phyloP scores from a whole-genome alignment of 2,329 filamentous ascomycete genomes.

The Colletotrichum orchidophilum region DNA sequence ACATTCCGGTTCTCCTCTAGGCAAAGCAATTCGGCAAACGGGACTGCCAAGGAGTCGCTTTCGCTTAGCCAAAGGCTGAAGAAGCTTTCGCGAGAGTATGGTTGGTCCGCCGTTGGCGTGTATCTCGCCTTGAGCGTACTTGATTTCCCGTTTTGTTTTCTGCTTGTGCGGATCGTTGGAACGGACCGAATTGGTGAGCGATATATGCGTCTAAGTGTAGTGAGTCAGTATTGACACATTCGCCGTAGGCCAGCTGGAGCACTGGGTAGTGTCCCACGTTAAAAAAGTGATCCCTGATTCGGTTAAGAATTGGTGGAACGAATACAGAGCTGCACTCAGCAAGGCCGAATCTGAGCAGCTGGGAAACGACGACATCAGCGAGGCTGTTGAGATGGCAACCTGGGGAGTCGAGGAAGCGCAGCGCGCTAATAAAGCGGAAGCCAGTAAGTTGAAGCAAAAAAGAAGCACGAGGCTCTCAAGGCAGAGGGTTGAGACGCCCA shows the following conservation, averaged over 20 bases:
- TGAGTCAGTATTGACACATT: conserved; percentile 10
- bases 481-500: conserved; percentile 28
- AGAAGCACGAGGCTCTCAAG: not conserved
- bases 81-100: conserved; percentile 90
- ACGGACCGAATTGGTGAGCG: conserved; percentile 82
- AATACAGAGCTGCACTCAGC: conserved; percentile 59
- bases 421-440: conserved; percentile 68
- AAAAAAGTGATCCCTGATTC: conserved; percentile 68
- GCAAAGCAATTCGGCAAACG: conserved; percentile 8
- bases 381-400: conserved; percentile 60
- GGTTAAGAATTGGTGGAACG: conserved; percentile 62
- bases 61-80: conserved; percentile 78
- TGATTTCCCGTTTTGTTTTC: conserved; percentile 95
- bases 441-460: conserved; percentile 69
- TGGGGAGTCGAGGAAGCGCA: conserved; percentile 73
- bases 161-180: conserved; percentile 83
- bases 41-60: conserved; percentile 42
- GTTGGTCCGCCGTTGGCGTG: conserved; percentile 92
- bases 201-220: not conserved
- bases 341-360: conserved; percentile 53
- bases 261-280: conserved; percentile 70
- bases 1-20: conserved; percentile 32
- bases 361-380: conserved; percentile 54
- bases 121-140: conserved; percentile 84
- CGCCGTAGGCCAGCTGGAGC: conserved; percentile 68